Base-by-base conservation (phyloP, 805 yeast species). In the Saccharomycodes ludwigii region DNA sequence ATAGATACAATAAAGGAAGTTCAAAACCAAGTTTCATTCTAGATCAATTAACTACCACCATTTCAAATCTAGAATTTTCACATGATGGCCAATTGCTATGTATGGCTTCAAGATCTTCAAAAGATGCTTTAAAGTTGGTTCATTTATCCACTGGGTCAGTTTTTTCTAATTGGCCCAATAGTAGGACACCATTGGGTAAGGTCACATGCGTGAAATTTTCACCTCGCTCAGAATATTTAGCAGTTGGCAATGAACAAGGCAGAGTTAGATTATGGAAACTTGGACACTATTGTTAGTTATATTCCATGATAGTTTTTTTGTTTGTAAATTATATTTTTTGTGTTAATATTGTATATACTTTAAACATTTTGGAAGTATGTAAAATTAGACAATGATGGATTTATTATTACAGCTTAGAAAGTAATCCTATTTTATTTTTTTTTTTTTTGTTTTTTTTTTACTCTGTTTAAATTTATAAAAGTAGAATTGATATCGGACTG, bases 81-180 rank as follows among this genome's bases (percentile, higher is more conserved):
- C 72, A 70, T 18, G 97, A 91, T 52, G 96, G 95, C 2, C 98
- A 91, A 55, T 56, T 91, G 12, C 59, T 91, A 40, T 79, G 84
- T 44, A 68, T 86, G 40, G 88, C 95, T 0, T 80, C 94, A 6
- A 67, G 93, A 45, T 84, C 78, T 4, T 74, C 76, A 59, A 74
- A 77, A 45, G 97, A 91, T 54, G 82, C 95, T 3, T 62, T 91
- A 38, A 70, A 86, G 47, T 53, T 91, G 40, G 86, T 84, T 9
- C 97, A 91, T 51, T 57, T 88, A 35, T 95, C 96, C 15, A 68
- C 81, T 17, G 83, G 88, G 41, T 71, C 82, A 13, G 94, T 83
- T 5, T 91, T 76, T 58, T 66, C 76, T 30, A 91, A 91, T 61
- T 91, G 98, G 98, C 99, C 99, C 12, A 91, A 97, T 2, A 76